Evolutionary conservation across 345 rosid genomes (phyloP).

Genomic region (Turnera subulata): DNA sequence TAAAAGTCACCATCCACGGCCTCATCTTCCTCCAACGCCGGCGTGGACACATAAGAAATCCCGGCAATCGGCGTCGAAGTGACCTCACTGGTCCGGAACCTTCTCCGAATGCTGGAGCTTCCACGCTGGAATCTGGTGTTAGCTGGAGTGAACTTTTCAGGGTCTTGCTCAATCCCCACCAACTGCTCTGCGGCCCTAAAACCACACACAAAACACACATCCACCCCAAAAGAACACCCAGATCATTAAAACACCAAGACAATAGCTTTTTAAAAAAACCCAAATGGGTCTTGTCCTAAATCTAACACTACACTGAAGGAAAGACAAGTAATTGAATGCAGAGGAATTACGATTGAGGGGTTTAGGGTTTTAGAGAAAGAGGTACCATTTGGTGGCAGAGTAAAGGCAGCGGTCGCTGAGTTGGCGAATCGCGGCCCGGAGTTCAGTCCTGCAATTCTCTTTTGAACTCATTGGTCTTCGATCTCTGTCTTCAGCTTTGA

Average conservation of each 20-base stretch:
- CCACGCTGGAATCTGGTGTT: slow-evolving; percentile 97
- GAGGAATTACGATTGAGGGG: slow-evolving; percentile 4
- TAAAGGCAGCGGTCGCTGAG: slow-evolving; percentile 83
- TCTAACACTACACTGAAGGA: too few species aligned
- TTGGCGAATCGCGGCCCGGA: slow-evolving; percentile 73
- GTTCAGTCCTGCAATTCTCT: slow-evolving; percentile 76
- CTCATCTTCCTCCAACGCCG: slow-evolving; percentile 80
- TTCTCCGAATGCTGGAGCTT: slow-evolving; percentile 85
- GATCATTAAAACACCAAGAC: neutral
- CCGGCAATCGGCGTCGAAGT: slow-evolving; percentile 66
- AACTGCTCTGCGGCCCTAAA: slow-evolving; percentile 93
- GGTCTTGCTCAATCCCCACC: slow-evolving; percentile 89
- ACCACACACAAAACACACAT: neutral
- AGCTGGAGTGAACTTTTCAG: slow-evolving; percentile 77
- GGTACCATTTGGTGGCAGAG: slow-evolving; percentile 86
- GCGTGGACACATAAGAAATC: slow-evolving; percentile 70
- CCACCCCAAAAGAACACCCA: too few species aligned
- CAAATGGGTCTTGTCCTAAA: neutral
- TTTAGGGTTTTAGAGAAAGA: slow-evolving; percentile 44
- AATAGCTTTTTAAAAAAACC: too few species aligned
- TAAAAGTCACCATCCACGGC: slow-evolving; percentile 68
- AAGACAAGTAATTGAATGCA: too few species aligned
- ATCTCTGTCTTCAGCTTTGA: neutral
- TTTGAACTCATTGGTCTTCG: slow-evolving; percentile 58
- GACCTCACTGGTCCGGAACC: slow-evolving; percentile 75